Evolutionary conservation across 345 rosid genomes (phyloP), one percentile per base, ranked within the genome.

Genomic region (Carallia pectinifolia): DNA sequence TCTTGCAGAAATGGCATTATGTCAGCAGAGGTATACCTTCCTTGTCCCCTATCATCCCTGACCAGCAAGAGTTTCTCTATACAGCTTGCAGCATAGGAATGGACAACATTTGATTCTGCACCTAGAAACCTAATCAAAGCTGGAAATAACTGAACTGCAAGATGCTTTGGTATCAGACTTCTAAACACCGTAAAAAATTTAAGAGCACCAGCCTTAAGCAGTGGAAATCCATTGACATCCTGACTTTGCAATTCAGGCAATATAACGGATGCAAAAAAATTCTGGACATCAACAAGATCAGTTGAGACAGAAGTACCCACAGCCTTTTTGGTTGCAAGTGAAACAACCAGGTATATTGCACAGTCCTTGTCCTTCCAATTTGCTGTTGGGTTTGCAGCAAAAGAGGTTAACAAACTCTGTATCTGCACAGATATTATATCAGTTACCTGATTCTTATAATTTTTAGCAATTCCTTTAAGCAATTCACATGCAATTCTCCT

Each of bases 361-460:
- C 98, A 92, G 63, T 92, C 99, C 84, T 92, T 96, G 65, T 96
- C 94, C 83, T 96, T 96, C 99, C 99, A 96, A 55, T 89, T 80
- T 8, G 76, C 77, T 13, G 76, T 83, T n/a, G 98, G 97, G 70
- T 92, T 96, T 36, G 87, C 27, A 44, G 86, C 80, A 80, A 80
- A 89, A 0, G 87, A 85, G 65, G 66, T 72, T 77, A 96, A 74
- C 70, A 96, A 82, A 78, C 78, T 89, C 71, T 90, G 92, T 69
- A 96, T 86, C 85, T 89, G 92, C 69, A 81, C 80, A 65, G 99
- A 86, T 71, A 90, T 87, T 34, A 85, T 84, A 60, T 75, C 83
- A 4, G 82, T 92, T 40, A 92, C 96, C 58, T 80, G 89, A 61
- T 75, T 71, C 82, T 85, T 90, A 82, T 92, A 92, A 80, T 92